Evolutionary conservation across 2,329 filamentous ascomycete species (phyloP), one percentile per base, ranked within the genome.

Genomic region (Sporothrix dimorphospora): DNA sequence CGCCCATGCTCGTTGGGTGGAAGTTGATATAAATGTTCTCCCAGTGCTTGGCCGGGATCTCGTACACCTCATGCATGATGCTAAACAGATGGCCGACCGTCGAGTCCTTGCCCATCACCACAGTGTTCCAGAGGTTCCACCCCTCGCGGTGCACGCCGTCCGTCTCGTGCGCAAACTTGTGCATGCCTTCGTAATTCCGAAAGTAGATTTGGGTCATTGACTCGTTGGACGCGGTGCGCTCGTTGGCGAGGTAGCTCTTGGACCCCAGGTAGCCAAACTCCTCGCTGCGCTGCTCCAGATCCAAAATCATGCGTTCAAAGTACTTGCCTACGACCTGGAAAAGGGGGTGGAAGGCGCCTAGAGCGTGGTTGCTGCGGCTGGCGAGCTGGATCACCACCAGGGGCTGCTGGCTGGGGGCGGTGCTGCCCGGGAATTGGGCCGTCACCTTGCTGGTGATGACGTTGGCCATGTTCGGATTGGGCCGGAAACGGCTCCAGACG

Each of bases 41-140:
- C 59, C 59, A 65, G 38, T 45, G 34, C 59, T 45, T 19, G 8
- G 59, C 59, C 9, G 59, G 59, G 8, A 65, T 24, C 59, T 65
- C 38, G 40, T 65, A 65, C 38, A 19, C 38, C 59, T 65, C 59
- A 12, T 65, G 59, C 38, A 47, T 65, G 59, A 65, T 61, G 30
- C 30, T n/a, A 40, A 61, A 61, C 16, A 61, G 19, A 7, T 61
- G 55, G 30, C 55, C 55, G 4, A n/a, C 21, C 55, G 30, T 61
- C 24, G 55, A 61, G 3, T 11, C 30, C 19, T n/a, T n/a, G 30
- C 55, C 55, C 30, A n/a, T 40, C 14, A 61, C 30, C 30, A 61
- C 55, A 4, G 55, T 61, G 55, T 21, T 61, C 55, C 55, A 61
- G 3, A 8, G 40, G 14, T n/a, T 12, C 55, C 55, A 61, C 16